Base-by-base conservation (phyloP, 2,329 filamentous ascomycete genomes). In the Arthroderma sp. region DNA sequence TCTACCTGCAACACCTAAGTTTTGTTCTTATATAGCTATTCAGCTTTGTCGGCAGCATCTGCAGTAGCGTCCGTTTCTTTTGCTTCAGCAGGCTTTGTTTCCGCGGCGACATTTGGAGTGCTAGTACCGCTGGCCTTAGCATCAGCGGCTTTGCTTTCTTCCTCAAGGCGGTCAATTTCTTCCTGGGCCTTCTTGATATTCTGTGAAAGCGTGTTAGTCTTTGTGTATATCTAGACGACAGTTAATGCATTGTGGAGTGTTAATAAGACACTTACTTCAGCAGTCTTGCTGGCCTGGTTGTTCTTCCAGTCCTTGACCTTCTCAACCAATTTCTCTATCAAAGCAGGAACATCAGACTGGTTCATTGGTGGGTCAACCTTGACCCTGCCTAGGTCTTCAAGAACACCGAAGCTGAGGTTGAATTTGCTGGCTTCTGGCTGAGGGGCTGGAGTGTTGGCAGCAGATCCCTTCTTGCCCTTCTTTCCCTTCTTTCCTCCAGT, bases 141-240 rank as follows among this genome's bases (percentile, higher is more conserved):
- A 15, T 51, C 44, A 17, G 73, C 62, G 78, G 78, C 61, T 62
- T 81, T 77, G 57, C 84, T 83, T 70, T 96, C 91, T 57, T 79
- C 76, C 65, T 85, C 82, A 44, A 97, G 82, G 64, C 85, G 84
- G 70, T 91, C 88, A 62, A 98, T 94, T 73, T 96, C 90, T 74
- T 91, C 91, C 79, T 95, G 87, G 61, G 93, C 93, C 75, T 96
- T 95, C 62, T 89, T 88, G 61, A 97, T 86, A 79, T 98, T 98
- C 93, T 97, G 67, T 28, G 13, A 19, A 28, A 4, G 11, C 33
- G 53, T 9, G 60, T 61, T 33, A 61, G 58, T 33, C 15, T 41
- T 56, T 31, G 54, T 13, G 21, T 23, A 23, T 11, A 31, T 31
- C 28, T 31, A 31, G 28, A 31, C 7, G 28, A 31, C 28, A 31